A percentile compares a stretch with the other conserved stretches of the same genome.
Evolutionary conservation across 2,329 filamentous ascomycete genomes (phyloP).

Genomic region (Diplodia intermedia): DNA sequence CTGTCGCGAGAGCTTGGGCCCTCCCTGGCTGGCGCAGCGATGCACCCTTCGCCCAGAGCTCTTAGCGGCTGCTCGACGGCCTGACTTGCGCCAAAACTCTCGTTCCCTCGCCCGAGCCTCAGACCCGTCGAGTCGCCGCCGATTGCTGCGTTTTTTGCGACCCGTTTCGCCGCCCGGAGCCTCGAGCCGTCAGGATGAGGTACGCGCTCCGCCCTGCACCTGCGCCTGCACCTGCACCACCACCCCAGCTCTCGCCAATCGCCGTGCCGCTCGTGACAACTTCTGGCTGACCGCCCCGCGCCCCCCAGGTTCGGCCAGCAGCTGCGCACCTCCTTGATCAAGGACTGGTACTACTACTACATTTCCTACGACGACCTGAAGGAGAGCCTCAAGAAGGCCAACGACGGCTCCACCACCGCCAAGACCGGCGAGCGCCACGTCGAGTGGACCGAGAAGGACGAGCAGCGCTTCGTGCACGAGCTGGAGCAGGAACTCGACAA

Average conservation of each 20-base stretch:
- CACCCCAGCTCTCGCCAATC: slow-evolving; percentile 17
- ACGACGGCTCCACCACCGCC: slow-evolving; percentile 49
- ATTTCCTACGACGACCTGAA: slow-evolving; percentile 97
- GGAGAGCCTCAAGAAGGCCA: slow-evolving; percentile 76
- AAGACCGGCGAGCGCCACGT: slow-evolving; percentile 43
- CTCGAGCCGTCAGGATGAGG: slow-evolving; percentile 22
- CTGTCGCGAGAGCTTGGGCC: slow-evolving; percentile 26
- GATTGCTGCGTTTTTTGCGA: slow-evolving; percentile 1
- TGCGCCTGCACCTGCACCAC: neutral
- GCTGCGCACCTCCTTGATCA: slow-evolving; percentile 92
- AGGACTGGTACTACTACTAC: slow-evolving; percentile 98
- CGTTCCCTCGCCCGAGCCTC: slow-evolving; percentile 1
- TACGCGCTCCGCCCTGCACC: slow-evolving; percentile 1
- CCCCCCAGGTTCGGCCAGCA: slow-evolving; percentile 86
- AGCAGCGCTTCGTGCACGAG: slow-evolving; percentile 83
- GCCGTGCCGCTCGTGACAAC: neutral
- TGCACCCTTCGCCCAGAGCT: slow-evolving; percentile 16
- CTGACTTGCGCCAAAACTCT: slow-evolving; percentile 22
- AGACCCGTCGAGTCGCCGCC: neutral
- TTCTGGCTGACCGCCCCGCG: slow-evolving; percentile 6
- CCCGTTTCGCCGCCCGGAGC: neutral
- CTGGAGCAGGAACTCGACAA: slow-evolving; percentile 95
- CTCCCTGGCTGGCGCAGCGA: neutral
- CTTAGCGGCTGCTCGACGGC: slow-evolving; percentile 19
- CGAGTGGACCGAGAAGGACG: slow-evolving; percentile 89